Base-by-base conservation (phyloP, 176 grass and related monocot species). In the Puccinellia tenuiflora region DNA sequence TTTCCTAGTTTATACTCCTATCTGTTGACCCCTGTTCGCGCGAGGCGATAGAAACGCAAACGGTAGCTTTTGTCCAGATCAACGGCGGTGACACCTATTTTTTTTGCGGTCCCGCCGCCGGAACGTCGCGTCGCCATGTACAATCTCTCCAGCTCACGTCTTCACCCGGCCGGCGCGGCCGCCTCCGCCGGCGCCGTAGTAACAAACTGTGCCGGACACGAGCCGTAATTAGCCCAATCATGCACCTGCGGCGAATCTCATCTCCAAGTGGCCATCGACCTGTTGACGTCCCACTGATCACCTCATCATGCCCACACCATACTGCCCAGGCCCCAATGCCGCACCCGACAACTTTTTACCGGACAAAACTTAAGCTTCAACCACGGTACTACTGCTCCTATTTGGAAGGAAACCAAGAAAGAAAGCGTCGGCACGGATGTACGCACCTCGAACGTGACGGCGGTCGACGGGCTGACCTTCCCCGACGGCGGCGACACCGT, bases 401-500 rank as follows among this genome's bases (percentile, higher is more conserved):
- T 25, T 25, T 16, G n/a, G 39, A 45, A 71, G 14, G 42, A 71
- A 47, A 3, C 40, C 24, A 33, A 64, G 6, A 6, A 14, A 47
- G 1, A 25, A 20, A 9, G 38, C 26, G 20, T n/a, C 10, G 18
- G 38, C 33, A 11, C 28, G 9, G 8, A 35, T 7, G 7, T 2
- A 34, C 33, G 53, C 60, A 97, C 95, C 90, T 93, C 82, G 60
- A 97, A 97, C 3, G 38, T 51, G 65, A 88, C 79, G n/a, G 82
- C 68, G 20, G 68, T 76, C 12, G 91, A 42, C n/a, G 84, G 68
- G 28, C 71, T 79, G 7, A 81, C 21, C 85, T 30, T 83, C 21
- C 81, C 83, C 1, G 50, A 60, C 21, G 59, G 22, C 80, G 84
- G 88, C 50, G 80, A 50, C 0, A 87, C 21, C 7, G 28, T 95